Percentiles rank a stretch among this genome's conserved stretches.
Evolutionary conservation across 345 rosid species (phyloP).

Genomic region (Euphorbia lathyris): DNA sequence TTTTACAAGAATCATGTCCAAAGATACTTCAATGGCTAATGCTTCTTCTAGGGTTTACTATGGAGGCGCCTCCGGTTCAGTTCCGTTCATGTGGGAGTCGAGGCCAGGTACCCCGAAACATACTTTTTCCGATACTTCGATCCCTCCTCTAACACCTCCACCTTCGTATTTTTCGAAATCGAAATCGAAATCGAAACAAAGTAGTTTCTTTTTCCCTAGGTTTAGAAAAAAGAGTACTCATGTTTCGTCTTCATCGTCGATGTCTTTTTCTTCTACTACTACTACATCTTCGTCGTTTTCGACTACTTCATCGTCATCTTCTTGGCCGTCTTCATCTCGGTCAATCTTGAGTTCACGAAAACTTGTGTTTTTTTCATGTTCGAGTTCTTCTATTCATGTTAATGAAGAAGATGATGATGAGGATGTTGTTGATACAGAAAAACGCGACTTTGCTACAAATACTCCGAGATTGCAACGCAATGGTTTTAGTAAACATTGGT

Average conservation of each 20-base stretch:
- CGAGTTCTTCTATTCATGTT: constrained; percentile 24
- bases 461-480: constrained; percentile 36
- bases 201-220: constrained; percentile 16
- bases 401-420: constrained; percentile 10
- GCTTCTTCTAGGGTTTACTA: constrained; percentile 70
- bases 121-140: constrained; percentile 16
- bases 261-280: constrained; percentile 38
- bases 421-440: not conserved
- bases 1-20: constrained; percentile 56
- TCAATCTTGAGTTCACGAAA: constrained; percentile 16
- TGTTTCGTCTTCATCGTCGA: constrained; percentile 38
- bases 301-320: constrained; percentile 26
- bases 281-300: constrained; percentile 40
- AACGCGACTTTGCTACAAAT: constrained; percentile 14
- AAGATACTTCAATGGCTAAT: constrained; percentile 53
- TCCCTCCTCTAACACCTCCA: constrained; percentile 58
- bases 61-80: constrained; percentile 51
- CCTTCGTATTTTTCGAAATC: constrained; percentile 41
- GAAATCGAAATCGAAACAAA: constrained; percentile 22
- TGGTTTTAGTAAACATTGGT: constrained; percentile 22
- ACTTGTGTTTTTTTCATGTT: constrained; percentile 17
- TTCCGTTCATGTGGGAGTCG: constrained; percentile 84
- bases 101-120: constrained; percentile 87
- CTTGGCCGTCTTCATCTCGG: constrained; percentile 2
- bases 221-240: constrained; percentile 20